A percentile compares a stretch with the other conserved stretches of the same genome.
These are phyloP conservation scores for Diaporthe velutina DNA, from an alignment of 2,329 filamentous ascomycete genomes.

Conservation along the genomic window DNA sequence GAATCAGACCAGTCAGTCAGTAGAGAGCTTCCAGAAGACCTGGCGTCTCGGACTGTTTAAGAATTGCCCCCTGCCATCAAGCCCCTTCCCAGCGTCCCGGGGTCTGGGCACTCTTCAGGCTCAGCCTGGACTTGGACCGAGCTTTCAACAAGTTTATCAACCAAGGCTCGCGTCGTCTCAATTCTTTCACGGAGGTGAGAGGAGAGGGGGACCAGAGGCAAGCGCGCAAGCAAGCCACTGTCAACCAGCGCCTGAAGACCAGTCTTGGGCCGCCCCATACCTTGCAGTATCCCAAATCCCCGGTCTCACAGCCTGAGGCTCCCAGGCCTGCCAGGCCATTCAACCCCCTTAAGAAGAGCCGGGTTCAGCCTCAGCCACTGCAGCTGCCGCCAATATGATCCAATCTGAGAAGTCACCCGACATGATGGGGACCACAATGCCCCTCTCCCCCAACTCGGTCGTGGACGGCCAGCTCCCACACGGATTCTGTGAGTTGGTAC, in stretches of 20 bases:
- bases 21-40: constrained; percentile 40
- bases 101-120: constrained; percentile 34
- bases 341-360: constrained; percentile 25
- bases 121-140: constrained; percentile 23
- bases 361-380: constrained; percentile 31
- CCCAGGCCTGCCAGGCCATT: constrained; percentile 2
- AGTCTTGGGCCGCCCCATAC: constrained; percentile 17
- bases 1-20: constrained; percentile 35
- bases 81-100: constrained; percentile 8
- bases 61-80: constrained; percentile 34
- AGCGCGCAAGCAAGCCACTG: constrained; percentile 16
- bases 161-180: constrained; percentile 30
- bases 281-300: constrained; percentile 15
- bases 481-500: constrained; percentile 57
- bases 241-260: constrained; percentile 16
- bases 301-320: constrained; percentile 24
- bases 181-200: constrained; percentile 31
- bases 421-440: constrained; percentile 54
- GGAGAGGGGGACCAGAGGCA: constrained; percentile 14
- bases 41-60: constrained; percentile 39
- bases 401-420: constrained; percentile 33
- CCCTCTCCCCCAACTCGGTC: constrained; percentile 62
- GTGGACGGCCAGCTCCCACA: constrained; percentile 53
- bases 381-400: constrained; percentile 35
- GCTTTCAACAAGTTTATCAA: constrained; percentile 34